A percentile compares a stretch with the other conserved stretches of the same genome.
Conservation (phyloP, 148 eudicot genomes). For the Diospyros kaki region DNA sequence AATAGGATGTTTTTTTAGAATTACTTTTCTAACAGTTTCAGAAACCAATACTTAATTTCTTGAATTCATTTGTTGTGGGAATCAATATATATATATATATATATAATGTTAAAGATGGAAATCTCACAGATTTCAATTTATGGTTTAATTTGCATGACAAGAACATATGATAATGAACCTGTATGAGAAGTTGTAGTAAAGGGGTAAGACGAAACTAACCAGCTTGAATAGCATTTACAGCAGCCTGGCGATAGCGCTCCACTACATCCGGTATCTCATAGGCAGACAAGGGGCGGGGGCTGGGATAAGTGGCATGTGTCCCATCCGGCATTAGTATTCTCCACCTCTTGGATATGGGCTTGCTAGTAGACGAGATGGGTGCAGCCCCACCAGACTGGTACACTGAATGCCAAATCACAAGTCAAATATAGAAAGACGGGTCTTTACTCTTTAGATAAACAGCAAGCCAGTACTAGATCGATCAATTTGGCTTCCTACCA, state of each 20-base stretch:
- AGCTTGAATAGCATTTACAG: constrained; percentile 75
- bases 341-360: constrained; percentile 59
- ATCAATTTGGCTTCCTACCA: constrained; percentile 27
- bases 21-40: too few relatives aligned
- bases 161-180: too few relatives aligned
- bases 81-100: too few relatives aligned
- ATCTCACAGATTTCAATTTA: too few relatives aligned
- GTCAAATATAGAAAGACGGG: background rate
- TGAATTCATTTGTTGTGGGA: too few relatives aligned
- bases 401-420: constrained; percentile 29
- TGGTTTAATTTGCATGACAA: too few relatives aligned
- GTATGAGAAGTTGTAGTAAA: too few relatives aligned
- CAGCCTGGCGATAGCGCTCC: constrained; percentile 59
- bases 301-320: constrained; percentile 36
- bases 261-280: constrained; percentile 46
- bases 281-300: constrained; percentile 39
- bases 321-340: constrained; percentile 59
- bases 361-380: constrained; percentile 76
- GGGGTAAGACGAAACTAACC: constrained; percentile 31
- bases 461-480: background rate
- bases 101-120: too few relatives aligned
- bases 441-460: background rate
- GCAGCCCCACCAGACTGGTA: constrained; percentile 59
- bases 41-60: too few relatives aligned
- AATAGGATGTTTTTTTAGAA: too few relatives aligned